Percentiles rank a stretch among this genome's conserved stretches.
phyloP scores from a whole-genome alignment of 129 eudicot genomes.

The Flaveria ramosissima region DNA sequence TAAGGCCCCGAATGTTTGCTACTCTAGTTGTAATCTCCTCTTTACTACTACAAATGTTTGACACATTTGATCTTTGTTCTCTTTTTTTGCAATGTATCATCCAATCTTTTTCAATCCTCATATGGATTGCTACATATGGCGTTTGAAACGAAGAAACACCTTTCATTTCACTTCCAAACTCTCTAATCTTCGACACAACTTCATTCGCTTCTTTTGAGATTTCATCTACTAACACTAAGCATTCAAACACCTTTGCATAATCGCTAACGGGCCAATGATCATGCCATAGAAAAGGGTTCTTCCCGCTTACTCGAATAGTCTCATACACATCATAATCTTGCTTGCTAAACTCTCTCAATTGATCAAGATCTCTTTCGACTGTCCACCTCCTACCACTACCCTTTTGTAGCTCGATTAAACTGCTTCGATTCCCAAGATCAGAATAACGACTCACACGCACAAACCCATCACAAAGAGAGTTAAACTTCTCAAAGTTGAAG shows the following conservation, averaged over 20 bases:
- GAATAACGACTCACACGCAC: constrained; percentile 62
- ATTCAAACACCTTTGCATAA: constrained; percentile 75
- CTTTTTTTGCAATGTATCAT: constrained; percentile 91
- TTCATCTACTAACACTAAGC: constrained; percentile 75
- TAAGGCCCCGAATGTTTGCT: constrained; percentile 48
- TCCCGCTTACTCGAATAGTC: constrained; percentile 58
- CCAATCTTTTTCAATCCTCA: constrained; percentile 98
- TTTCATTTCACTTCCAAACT: constrained; percentile 38
- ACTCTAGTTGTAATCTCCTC: constrained; percentile 73
- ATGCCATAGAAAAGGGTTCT: constrained; percentile 96
- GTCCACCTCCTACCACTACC: constrained; percentile 98
- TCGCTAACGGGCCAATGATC: constrained; percentile 94
- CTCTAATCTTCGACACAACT: constrained; percentile 66
- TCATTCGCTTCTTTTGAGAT: constrained; percentile 67
- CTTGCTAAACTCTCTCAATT: constrained; percentile 52
- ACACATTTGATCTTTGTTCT: constrained; percentile 60
- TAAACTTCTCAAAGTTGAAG: constrained; percentile 59
- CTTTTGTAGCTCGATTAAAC: constrained; percentile 52
- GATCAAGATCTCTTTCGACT: constrained; percentile 66
- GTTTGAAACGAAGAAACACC: constrained; percentile 7
- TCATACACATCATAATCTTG: constrained; percentile 49
- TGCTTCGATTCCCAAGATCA: constrained; percentile 51
- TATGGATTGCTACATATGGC: constrained; percentile 81
- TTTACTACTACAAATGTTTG: constrained; percentile 82
- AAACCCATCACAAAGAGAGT: constrained; percentile 67